Percentiles rank a stretch among this genome's conserved stretches.
Evolutionary conservation across 2,329 filamentous ascomycete species (phyloP).

Genomic region (Cercospora canescens): DNA sequence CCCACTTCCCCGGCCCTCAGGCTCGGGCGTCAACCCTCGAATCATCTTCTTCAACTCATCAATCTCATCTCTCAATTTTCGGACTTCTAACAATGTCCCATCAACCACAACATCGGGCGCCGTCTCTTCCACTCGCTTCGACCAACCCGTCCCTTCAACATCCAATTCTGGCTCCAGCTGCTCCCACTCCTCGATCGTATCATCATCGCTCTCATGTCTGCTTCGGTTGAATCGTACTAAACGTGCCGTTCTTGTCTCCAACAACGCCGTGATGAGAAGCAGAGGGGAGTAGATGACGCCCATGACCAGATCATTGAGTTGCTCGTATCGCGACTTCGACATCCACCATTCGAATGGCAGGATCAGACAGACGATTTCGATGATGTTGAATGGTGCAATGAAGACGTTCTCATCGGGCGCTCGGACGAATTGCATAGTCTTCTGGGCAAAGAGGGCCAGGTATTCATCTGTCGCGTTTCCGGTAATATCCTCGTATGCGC

Average conservation of each 20-base stretch:
- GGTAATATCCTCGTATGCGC: constrained; percentile 92
- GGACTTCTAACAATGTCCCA: constrained; percentile 66
- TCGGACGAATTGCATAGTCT: constrained; percentile 94
- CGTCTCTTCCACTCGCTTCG: constrained; percentile 71
- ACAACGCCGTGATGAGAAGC: constrained; percentile 72
- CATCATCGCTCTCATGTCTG: constrained; percentile 85
- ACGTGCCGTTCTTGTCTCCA: constrained; percentile 45
- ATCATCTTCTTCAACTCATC: constrained; percentile 46
- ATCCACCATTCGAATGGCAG: constrained; percentile 96
- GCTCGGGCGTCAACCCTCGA: constrained; percentile 24
- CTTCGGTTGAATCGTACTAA: constrained; percentile 63
- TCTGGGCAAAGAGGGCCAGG: constrained; percentile 87
- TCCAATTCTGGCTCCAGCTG: constrained; percentile 71
- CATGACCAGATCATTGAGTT: constrained; percentile 88
- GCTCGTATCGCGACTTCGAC: constrained; percentile 68
- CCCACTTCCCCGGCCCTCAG: not conserved
- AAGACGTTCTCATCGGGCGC: constrained; percentile 98
- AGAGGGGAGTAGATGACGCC: constrained; percentile 79
- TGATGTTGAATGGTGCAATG: constrained; percentile 90
- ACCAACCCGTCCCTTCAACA: constrained; percentile 83
- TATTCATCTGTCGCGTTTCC: constrained; percentile 93
- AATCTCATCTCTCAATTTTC: constrained; percentile 46
- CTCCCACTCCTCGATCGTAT: constrained; percentile 90
- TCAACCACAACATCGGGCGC: constrained; percentile 83
- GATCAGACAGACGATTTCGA: constrained; percentile 79